Percentiles rank a stretch among this genome's conserved stretches.
Conservation (phyloP, 2,329 filamentous ascomycete genomes). For the Ophiostoma sp. region DNA sequence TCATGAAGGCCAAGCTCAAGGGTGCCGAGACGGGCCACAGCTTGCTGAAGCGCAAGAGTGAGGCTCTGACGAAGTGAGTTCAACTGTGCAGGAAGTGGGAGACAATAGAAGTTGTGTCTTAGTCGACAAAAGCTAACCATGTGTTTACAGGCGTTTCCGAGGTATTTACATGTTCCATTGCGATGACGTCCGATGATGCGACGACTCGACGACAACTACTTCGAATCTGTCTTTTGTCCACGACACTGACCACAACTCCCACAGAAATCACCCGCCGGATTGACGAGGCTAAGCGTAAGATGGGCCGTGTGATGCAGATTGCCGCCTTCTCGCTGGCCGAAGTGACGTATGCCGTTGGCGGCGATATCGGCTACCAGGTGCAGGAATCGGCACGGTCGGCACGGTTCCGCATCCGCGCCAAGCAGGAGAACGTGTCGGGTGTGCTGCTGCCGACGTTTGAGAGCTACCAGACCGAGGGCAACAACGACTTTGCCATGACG, state of each 20-base stretch:
- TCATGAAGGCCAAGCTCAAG: slow-evolving; percentile 99
- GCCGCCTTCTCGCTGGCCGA: slow-evolving; percentile 96
- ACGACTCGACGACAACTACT: slow-evolving; percentile 2
- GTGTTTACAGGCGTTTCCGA: slow-evolving; percentile 71
- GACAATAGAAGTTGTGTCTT: background rate
- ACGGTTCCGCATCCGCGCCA: slow-evolving; percentile 87
- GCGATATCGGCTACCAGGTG: slow-evolving; percentile 94
- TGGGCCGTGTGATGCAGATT: slow-evolving; percentile 99
- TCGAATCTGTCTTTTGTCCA: background rate
- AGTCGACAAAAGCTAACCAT: background rate
- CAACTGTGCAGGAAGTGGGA: background rate
- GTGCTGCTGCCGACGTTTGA: slow-evolving; percentile 93
- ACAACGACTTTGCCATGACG: slow-evolving; percentile 94
- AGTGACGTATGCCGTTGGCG: slow-evolving; percentile 94
- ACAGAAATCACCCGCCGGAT: slow-evolving; percentile 93
- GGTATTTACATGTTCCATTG: slow-evolving; percentile 51
- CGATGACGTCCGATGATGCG: slow-evolving; percentile 17
- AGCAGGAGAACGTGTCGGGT: slow-evolving; percentile 98
- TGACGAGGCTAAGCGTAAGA: slow-evolving; percentile 98
- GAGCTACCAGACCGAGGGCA: slow-evolving; percentile 82
- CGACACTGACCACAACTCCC: background rate
- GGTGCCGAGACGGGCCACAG: slow-evolving; percentile 89
- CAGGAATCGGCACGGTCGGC: slow-evolving; percentile 94
- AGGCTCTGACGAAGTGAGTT: slow-evolving; percentile 90
- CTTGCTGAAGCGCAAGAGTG: slow-evolving; percentile 94